These are phyloP conservation scores for Globisporangium ultimum DNA, from an alignment of 352 stramenopile genomes.

Conservation along the genomic window DNA sequence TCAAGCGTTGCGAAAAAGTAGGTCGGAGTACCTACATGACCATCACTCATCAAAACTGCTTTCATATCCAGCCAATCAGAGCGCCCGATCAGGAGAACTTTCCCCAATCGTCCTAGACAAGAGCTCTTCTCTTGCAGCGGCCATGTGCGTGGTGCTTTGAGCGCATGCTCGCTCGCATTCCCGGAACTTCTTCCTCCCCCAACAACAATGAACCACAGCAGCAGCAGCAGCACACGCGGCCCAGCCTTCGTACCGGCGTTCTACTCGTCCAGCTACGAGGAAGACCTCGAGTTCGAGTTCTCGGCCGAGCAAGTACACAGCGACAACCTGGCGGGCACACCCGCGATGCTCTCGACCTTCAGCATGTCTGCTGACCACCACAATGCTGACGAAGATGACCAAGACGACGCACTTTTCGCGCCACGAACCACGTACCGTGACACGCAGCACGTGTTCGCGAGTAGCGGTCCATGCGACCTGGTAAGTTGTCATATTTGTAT, in stretches of 20 bases:
- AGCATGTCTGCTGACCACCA: constrained; percentile 5
- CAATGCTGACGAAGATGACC: constrained; percentile 9
- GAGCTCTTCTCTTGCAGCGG: not conserved
- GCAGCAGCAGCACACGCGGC: constrained; percentile 14
- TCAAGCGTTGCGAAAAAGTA: too few species aligned
- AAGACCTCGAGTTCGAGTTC: constrained; percentile 21
- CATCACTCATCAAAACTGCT: constrained; percentile 18
- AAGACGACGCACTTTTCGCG: constrained; percentile 11
- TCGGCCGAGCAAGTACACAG: constrained; percentile 23
- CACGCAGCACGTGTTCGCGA: constrained; percentile 43
- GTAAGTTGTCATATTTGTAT: constrained; percentile 5
- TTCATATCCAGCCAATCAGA: constrained; percentile 27
- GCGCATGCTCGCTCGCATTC: constrained; percentile 2
- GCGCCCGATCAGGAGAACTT: constrained; percentile 23
- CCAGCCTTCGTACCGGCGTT: constrained; percentile 25
- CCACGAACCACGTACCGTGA: constrained; percentile 38
- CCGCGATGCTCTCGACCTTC: not conserved
- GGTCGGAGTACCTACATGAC: not conserved
- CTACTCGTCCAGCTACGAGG: constrained; percentile 31
- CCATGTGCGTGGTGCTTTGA: not conserved
- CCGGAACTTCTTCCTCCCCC: constrained; percentile 5
- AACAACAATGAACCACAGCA: constrained; percentile 11
- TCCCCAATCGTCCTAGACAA: constrained; percentile 9
- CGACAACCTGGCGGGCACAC: constrained; percentile 11
- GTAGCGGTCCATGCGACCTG: constrained; percentile 13